Conservation (phyloP, 768 basidiomycete genomes). For the Lactifluus hygrophoroides region DNA sequence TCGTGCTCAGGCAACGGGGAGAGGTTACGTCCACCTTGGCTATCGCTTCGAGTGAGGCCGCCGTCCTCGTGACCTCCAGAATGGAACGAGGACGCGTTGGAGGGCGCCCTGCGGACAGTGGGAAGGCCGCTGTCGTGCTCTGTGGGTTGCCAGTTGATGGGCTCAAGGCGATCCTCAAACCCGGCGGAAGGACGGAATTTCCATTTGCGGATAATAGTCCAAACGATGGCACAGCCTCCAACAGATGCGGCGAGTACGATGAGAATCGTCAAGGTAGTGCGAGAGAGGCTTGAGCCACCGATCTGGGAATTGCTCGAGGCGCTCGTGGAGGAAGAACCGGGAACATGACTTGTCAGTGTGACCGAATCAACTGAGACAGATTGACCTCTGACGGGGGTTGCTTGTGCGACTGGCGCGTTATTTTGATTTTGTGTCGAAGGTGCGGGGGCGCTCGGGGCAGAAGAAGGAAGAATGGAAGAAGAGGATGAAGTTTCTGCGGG, state of each 20-base stretch:
- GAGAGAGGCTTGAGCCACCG: slow-evolving; percentile 37
- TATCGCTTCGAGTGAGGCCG: slow-evolving; percentile 7
- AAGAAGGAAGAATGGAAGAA: slow-evolving; percentile 8
- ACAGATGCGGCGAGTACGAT: slow-evolving; percentile 62
- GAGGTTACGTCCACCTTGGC: slow-evolving; percentile 25
- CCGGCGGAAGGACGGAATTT: slow-evolving; percentile 73
- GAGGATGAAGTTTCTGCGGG: slow-evolving; percentile 14
- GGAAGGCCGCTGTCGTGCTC: slow-evolving; percentile 37
- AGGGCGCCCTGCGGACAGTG: slow-evolving; percentile 44
- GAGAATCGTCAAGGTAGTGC: slow-evolving; percentile 47
- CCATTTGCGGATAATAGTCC: slow-evolving; percentile 91
- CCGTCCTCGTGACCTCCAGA: slow-evolving; percentile 33
- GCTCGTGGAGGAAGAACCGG: slow-evolving; percentile 21
- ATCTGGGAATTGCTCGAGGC: slow-evolving; percentile 27
- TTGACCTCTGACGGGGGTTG: slow-evolving; percentile 13
- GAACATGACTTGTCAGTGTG: slow-evolving; percentile 20
- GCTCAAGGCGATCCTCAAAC: slow-evolving; percentile 79
- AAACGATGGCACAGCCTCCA: slow-evolving; percentile 62
- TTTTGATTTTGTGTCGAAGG: slow-evolving; percentile 24
- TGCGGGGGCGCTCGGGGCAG: slow-evolving; percentile 14
- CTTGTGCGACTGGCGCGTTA: slow-evolving; percentile 17
- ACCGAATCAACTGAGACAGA: slow-evolving; percentile 22
- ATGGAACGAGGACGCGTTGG: slow-evolving; percentile 63
- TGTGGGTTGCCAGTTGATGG: slow-evolving; percentile 83
- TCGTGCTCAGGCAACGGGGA: slow-evolving; percentile 62